Conservation (phyloP, 2,329 filamentous ascomycete species). For the Apiospora saccharicola region DNA sequence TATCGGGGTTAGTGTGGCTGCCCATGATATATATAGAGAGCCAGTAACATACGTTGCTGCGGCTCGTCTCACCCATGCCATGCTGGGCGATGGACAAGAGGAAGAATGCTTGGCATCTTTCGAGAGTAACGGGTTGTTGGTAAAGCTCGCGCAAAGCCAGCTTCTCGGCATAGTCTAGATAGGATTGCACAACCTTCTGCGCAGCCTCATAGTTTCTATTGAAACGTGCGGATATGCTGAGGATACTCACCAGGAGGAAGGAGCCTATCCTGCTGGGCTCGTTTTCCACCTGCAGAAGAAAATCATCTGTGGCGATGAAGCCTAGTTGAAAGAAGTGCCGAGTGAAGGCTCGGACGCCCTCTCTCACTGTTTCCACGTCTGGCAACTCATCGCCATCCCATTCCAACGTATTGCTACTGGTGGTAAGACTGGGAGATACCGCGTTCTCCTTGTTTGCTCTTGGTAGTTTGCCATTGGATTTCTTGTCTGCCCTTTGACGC, state of each 20-base stretch:
- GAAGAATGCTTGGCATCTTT: slow-evolving; percentile 66
- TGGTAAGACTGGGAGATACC: slow-evolving; percentile 33
- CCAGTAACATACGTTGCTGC: slow-evolving; percentile 57
- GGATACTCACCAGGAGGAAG: slow-evolving; percentile 62
- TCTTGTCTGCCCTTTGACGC: slow-evolving; percentile 57
- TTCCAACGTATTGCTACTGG: slow-evolving; percentile 44
- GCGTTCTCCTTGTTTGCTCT: slow-evolving; percentile 40
- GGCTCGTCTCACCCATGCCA: slow-evolving; percentile 60
- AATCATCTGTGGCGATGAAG: slow-evolving; percentile 63
- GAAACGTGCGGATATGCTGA: slow-evolving; percentile 64
- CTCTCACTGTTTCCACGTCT: slow-evolving; percentile 56
- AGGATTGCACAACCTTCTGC: slow-evolving; percentile 59
- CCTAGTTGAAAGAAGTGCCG: slow-evolving; percentile 66
- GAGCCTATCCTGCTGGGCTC: slow-evolving; percentile 58
- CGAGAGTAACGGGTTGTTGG: slow-evolving; percentile 55
- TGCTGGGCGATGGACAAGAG: slow-evolving; percentile 66
- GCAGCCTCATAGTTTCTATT: slow-evolving; percentile 56
- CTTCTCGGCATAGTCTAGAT: slow-evolving; percentile 57
- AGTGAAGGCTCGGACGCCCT: slow-evolving; percentile 61
- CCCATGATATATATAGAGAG: background rate
- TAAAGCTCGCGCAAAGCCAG: slow-evolving; percentile 60
- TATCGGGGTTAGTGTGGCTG: slow-evolving; percentile 38
- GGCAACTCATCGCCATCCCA: slow-evolving; percentile 57
- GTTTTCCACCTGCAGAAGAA: slow-evolving; percentile 54
- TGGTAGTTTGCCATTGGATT: slow-evolving; percentile 41